A percentile compares a stretch with the other conserved stretches of the same genome.
phyloP scores from a whole-genome alignment of 371 early-diverging fungal species.

The Mycotypha africana region DNA sequence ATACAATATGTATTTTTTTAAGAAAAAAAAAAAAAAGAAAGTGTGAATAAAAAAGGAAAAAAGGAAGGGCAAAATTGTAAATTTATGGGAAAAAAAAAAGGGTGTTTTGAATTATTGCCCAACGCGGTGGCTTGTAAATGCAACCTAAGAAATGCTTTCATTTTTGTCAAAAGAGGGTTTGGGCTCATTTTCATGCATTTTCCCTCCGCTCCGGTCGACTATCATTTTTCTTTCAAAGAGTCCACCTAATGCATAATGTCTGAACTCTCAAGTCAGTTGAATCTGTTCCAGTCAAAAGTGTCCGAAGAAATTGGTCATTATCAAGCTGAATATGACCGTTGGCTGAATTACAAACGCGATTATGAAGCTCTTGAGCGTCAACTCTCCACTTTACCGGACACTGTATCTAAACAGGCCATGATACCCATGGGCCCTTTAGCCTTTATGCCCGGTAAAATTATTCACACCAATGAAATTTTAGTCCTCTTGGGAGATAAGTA shows the following conservation, averaged over 20 bases:
- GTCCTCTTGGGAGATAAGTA: slow-evolving; percentile 87
- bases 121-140: not conserved
- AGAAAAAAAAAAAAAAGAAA: no score
- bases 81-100: no score
- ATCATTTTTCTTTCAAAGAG: not conserved
- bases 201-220: no score
- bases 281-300: slow-evolving; percentile 8
- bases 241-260: not conserved
- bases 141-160: not conserved
- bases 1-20: no score
- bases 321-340: slow-evolving; percentile 18
- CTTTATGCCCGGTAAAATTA: slow-evolving; percentile 82
- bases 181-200: no score
- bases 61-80: no score
- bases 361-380: slow-evolving; percentile 51
- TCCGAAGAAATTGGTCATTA: slow-evolving; percentile 7
- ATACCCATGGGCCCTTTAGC: slow-evolving; percentile 82
- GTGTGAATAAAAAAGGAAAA: no score
- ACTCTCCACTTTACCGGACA: slow-evolving; percentile 46
- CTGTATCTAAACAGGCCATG: slow-evolving; percentile 50
- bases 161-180: not conserved
- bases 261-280: slow-evolving; percentile 11
- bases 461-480: slow-evolving; percentile 86
- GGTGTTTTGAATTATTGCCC: not conserved
- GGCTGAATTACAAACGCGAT: slow-evolving; percentile 42